phyloP scores from a whole-genome alignment of 2,329 filamentous ascomycete species.

The Raffaelea ambrosiae region DNA sequence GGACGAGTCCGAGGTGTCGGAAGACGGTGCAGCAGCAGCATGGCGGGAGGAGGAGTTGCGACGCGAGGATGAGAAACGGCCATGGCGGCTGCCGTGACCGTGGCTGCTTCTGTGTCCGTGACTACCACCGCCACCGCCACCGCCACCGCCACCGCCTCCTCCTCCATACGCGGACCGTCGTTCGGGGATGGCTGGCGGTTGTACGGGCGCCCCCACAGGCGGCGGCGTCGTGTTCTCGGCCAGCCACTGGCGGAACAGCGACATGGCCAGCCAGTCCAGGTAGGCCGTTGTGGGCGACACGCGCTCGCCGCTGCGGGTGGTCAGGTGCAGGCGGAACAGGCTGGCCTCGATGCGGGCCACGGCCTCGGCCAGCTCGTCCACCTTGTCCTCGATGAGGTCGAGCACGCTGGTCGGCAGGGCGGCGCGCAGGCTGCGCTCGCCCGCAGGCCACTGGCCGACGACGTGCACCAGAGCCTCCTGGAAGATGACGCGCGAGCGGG shows the following conservation, averaged over 20 bases:
- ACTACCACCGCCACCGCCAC: not conserved
- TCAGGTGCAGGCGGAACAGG: conserved; percentile 73
- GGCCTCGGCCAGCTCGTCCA: conserved; percentile 79
- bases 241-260: conserved; percentile 85
- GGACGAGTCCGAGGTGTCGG: conserved; percentile 15
- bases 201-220: not conserved
- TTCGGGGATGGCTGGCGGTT: not conserved
- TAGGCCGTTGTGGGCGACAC: conserved; percentile 73
- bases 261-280: conserved; percentile 82
- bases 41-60: not conserved
- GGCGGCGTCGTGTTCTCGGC: conserved; percentile 80
- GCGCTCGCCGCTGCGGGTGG: conserved; percentile 71
- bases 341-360: conserved; percentile 72
- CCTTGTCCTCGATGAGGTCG: conserved; percentile 90
- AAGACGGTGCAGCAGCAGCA: not conserved
- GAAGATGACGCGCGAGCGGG: conserved; percentile 75
- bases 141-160: not conserved
- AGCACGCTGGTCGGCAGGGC: conserved; percentile 68
- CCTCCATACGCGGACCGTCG: not conserved
- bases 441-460: conserved; percentile 85
- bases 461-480: conserved; percentile 87
- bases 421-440: conserved; percentile 65
- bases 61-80: not conserved
- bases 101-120: not conserved
- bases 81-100: too few species aligned